Conservation (phyloP, 2,329 filamentous ascomycete genomes). For the Penicillium griseofulvum region DNA sequence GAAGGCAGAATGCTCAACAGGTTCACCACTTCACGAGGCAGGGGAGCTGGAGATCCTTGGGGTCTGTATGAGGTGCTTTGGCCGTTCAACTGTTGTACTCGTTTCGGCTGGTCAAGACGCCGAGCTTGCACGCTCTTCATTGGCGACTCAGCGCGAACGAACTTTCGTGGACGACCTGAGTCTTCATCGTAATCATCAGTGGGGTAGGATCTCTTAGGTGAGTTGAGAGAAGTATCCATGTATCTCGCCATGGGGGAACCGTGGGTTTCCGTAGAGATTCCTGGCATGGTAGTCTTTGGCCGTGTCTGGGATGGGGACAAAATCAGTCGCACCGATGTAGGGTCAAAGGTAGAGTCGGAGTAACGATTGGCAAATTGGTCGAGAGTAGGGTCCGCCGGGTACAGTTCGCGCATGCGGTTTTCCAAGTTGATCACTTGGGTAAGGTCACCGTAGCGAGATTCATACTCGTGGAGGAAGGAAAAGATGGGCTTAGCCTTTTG, state of each 20-base stretch:
- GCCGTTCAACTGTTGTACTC: slow-evolving; percentile 39
- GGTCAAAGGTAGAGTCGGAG: slow-evolving; percentile 72
- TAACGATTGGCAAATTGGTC: slow-evolving; percentile 74
- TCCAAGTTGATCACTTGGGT: slow-evolving; percentile 88
- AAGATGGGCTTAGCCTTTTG: slow-evolving; percentile 81
- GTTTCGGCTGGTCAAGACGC: slow-evolving; percentile 72
- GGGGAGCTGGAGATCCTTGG: slow-evolving; percentile 58
- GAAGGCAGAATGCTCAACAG: slow-evolving; percentile 71
- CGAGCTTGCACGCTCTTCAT: slow-evolving; percentile 87
- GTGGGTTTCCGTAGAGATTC: slow-evolving; percentile 25
- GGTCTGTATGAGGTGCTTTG: slow-evolving; percentile 47
- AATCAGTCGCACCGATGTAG: slow-evolving; percentile 75
- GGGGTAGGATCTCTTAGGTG: slow-evolving; percentile 58
- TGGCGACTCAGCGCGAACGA: slow-evolving; percentile 85
- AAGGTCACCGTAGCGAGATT: slow-evolving; percentile 90
- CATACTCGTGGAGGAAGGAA: slow-evolving; percentile 89
- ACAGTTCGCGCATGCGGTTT: slow-evolving; percentile 89
- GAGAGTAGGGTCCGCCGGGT: slow-evolving; percentile 78
- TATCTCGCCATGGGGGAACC: slow-evolving; percentile 39
- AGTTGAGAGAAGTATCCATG: slow-evolving; percentile 39
- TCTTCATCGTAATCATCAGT: slow-evolving; percentile 70
- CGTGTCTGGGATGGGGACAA: slow-evolving; percentile 79
- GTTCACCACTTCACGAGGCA: slow-evolving; percentile 66
- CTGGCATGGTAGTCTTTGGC: slow-evolving; percentile 51
- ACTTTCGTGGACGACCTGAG: slow-evolving; percentile 74